phyloP scores from a whole-genome alignment of 257 asterid species.

The Verbascum thapsus region DNA sequence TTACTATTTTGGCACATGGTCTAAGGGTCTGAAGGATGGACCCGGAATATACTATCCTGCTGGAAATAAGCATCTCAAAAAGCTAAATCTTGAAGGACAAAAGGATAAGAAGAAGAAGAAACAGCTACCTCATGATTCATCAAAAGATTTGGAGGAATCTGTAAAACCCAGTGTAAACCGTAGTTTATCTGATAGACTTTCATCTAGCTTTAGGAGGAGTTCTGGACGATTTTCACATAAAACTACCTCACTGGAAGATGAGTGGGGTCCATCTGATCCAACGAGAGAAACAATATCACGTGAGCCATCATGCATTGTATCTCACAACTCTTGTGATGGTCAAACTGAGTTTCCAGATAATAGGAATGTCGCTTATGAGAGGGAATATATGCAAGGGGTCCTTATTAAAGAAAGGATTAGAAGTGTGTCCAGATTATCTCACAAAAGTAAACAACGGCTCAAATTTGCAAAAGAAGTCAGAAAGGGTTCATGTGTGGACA shows the following conservation, averaged over 20 bases:
- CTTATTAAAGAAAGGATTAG: slow-evolving; percentile 72
- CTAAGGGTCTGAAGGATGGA: slow-evolving; percentile 89
- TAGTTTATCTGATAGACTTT: slow-evolving; percentile 62
- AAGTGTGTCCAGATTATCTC: slow-evolving; percentile 48
- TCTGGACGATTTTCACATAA: slow-evolving; percentile 50
- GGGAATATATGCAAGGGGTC: slow-evolving; percentile 99
- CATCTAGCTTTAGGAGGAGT: slow-evolving; percentile 49
- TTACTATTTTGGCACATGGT: slow-evolving; percentile 91
- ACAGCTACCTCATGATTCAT: slow-evolving; percentile 42
- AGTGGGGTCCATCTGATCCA: slow-evolving; percentile 37
- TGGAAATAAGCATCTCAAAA: slow-evolving; percentile 49
- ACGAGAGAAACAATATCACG: slow-evolving; percentile 37
- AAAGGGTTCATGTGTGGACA: slow-evolving; percentile 47
- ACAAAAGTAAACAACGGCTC: slow-evolving; percentile 51
- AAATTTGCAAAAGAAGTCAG: slow-evolving; percentile 64
- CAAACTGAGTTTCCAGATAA: slow-evolving; percentile 48
- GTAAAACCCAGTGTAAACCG: slow-evolving; percentile 47
- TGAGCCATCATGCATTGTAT: slow-evolving; percentile 48
- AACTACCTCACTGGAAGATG: slow-evolving; percentile 43
- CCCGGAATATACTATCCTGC: slow-evolving; percentile 84
- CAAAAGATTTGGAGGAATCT: slow-evolving; percentile 46
- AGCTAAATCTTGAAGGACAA: slow-evolving; percentile 45
- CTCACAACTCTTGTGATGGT: slow-evolving; percentile 52
- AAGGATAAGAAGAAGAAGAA: slow-evolving; percentile 51
- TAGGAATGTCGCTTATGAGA: slow-evolving; percentile 64